Percentiles rank a stretch among this genome's conserved stretches.
Conservation (phyloP, 1,284 basidiomycete species). For the Ustanciosporium gigantosporum region DNA sequence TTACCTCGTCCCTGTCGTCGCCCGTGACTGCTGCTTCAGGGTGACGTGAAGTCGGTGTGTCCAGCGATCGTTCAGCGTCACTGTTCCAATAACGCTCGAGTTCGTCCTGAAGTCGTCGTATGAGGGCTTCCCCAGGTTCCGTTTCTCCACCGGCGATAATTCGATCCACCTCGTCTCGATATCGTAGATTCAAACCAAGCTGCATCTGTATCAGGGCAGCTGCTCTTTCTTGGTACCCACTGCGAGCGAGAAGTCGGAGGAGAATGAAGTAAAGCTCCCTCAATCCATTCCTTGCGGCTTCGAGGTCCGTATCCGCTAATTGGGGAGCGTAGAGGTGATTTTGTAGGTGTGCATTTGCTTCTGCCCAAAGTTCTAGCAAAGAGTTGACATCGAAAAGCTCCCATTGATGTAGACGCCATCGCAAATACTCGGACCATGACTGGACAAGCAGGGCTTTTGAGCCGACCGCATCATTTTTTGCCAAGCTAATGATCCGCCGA, state of each 20-base stretch:
- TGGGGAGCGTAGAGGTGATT: background rate
- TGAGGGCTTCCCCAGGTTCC: too few species aligned
- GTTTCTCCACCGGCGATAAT: background rate
- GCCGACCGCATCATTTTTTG: background rate
- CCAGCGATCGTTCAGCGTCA: background rate
- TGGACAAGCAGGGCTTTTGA: background rate
- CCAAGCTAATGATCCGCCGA: background rate
- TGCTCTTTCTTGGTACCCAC: background rate
- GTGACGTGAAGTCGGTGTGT: too few species aligned
- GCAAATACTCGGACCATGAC: background rate
- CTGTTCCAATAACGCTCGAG: background rate
- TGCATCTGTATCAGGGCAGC: background rate
- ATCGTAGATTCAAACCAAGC: background rate
- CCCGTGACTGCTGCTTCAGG: background rate
- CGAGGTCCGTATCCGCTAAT: background rate
- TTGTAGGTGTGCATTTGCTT: background rate
- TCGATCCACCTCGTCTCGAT: background rate
- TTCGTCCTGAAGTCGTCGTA: too few species aligned
- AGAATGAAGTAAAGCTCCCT: background rate
- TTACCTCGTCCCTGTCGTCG: background rate
- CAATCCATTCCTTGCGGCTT: background rate
- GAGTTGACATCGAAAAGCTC: background rate
- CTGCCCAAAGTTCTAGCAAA: background rate
- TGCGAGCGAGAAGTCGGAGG: background rate
- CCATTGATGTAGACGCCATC: too few species aligned